These are phyloP conservation scores for Pseudogymnoascus sp. DNA, from an alignment of 2,329 filamentous ascomycete species.

Conservation along the genomic window DNA sequence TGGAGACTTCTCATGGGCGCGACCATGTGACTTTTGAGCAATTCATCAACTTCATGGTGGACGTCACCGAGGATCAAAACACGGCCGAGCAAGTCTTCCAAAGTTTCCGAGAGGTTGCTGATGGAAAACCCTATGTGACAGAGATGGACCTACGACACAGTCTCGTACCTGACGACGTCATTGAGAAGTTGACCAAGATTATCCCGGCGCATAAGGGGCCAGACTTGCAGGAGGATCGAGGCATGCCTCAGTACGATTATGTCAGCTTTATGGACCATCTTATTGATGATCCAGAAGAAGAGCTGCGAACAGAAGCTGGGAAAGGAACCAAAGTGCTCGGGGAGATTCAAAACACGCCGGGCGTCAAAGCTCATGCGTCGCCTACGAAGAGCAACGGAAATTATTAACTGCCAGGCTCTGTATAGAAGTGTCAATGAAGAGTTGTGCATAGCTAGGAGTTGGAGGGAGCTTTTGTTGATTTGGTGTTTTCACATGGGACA, in stretches of 20 bases:
- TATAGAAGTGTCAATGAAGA: slow-evolving; percentile 1
- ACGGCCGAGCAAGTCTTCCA: slow-evolving; percentile 98
- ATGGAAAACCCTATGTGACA: slow-evolving; percentile 97
- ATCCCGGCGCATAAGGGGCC: slow-evolving; percentile 81
- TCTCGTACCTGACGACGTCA: slow-evolving; percentile 92
- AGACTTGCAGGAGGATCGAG: slow-evolving; percentile 76
- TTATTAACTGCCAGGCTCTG: slow-evolving; percentile 3
- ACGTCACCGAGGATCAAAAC: slow-evolving; percentile 97
- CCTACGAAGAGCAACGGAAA: slow-evolving; percentile 1
- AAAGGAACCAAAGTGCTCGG: slow-evolving; percentile 2
- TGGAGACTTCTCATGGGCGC: slow-evolving; percentile 71
- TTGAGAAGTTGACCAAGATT: slow-evolving; percentile 79
- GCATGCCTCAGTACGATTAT: slow-evolving; percentile 87
- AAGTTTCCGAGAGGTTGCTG: slow-evolving; percentile 92
- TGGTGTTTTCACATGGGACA: neutral
- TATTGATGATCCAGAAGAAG: slow-evolving; percentile 37
- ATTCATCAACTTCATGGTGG: slow-evolving; percentile 99
- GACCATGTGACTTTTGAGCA: slow-evolving; percentile 92
- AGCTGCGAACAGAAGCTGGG: neutral
- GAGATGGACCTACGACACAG: slow-evolving; percentile 94
- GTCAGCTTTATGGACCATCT: slow-evolving; percentile 93
- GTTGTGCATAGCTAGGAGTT: slow-evolving; percentile 7
- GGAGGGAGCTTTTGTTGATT: neutral
- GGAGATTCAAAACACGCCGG: neutral
- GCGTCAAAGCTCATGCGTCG: neutral